Conservation (phyloP, 1,284 basidiomycete genomes). For the Leccinum olivaceoglutinosum region DNA sequence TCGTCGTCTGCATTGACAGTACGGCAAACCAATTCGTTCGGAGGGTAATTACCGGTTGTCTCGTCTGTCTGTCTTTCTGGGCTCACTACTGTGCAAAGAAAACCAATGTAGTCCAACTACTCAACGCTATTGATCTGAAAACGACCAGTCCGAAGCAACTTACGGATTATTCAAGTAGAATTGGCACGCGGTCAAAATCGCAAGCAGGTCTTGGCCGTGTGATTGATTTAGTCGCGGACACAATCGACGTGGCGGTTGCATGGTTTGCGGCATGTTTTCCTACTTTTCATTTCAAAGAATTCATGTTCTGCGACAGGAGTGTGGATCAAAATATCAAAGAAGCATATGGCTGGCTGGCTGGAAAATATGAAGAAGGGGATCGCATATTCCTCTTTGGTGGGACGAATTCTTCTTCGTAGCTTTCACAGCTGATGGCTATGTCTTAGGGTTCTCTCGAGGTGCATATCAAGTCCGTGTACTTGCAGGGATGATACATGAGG, state of each 20-base stretch:
- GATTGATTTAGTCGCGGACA: conserved; percentile 13
- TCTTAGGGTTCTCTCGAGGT: conserved; percentile 39
- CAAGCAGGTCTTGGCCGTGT: conserved; percentile 18
- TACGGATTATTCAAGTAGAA: conserved; percentile 38
- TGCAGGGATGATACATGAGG: conserved; percentile 38
- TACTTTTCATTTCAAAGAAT: neutral
- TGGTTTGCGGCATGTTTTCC: conserved; percentile 8
- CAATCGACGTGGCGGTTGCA: conserved; percentile 21
- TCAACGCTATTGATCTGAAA: conserved; percentile 15
- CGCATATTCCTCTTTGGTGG: conserved; percentile 39
- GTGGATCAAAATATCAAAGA: conserved; percentile 27
- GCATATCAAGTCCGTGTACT: conserved; percentile 31
- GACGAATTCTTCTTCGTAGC: neutral
- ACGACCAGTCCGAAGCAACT: conserved; percentile 20
- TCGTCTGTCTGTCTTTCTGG: neutral
- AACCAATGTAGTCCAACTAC: conserved; percentile 12
- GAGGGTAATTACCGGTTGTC: conserved; percentile 4
- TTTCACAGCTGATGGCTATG: neutral
- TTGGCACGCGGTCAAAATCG: conserved; percentile 32
- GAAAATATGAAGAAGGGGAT: conserved; percentile 33
- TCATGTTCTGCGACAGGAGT: conserved; percentile 11
- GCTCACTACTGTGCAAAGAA: conserved; percentile 3
- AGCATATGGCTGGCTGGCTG: conserved; percentile 36
- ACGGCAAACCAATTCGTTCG: conserved; percentile 30
- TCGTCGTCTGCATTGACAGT: conserved; percentile 33